Conservation (phyloP, 352 stramenopile genomes). For the Stramenopiles sp. region DNA sequence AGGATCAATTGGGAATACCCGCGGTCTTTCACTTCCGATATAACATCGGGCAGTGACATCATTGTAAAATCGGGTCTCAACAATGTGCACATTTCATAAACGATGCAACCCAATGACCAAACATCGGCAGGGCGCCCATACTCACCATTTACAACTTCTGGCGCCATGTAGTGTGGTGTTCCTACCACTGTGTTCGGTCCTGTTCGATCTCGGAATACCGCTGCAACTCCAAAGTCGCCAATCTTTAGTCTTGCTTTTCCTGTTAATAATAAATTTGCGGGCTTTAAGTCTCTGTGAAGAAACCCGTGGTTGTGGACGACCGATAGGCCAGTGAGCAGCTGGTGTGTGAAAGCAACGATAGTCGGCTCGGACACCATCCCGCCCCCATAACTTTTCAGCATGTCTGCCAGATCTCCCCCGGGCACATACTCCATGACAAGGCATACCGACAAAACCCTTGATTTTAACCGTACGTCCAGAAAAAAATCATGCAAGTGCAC, state of each 20-base stretch:
- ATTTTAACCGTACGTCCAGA: not conserved
- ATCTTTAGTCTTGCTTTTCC: not conserved
- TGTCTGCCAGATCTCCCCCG: not conserved
- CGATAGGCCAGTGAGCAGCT: not conserved
- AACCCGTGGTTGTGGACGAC: constrained; percentile 3
- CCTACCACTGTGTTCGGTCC: not conserved
- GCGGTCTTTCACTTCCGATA: not conserved
- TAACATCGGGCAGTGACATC: not conserved
- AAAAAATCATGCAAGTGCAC: constrained; percentile 7
- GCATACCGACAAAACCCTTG: not conserved
- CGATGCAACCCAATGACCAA: not conserved
- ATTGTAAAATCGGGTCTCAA: constrained; percentile 6
- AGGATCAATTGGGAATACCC: not conserved
- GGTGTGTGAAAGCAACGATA: not conserved
- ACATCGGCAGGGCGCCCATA: not conserved
- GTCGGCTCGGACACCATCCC: not conserved
- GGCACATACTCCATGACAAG: constrained; percentile 4
- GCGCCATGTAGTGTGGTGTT: constrained; percentile 7
- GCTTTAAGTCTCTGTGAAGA: not conserved
- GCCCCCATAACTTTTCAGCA: not conserved
- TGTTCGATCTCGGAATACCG: not conserved
- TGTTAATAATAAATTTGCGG: not conserved
- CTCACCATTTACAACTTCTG: not conserved
- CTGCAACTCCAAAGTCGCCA: constrained; percentile 7
- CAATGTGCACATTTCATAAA: constrained; percentile 11